Percentiles rank a stretch among this genome's conserved stretches.
phyloP scores from a whole-genome alignment of 192 early-diverging fungal genomes.

The Helicostylum pulchrum region DNA sequence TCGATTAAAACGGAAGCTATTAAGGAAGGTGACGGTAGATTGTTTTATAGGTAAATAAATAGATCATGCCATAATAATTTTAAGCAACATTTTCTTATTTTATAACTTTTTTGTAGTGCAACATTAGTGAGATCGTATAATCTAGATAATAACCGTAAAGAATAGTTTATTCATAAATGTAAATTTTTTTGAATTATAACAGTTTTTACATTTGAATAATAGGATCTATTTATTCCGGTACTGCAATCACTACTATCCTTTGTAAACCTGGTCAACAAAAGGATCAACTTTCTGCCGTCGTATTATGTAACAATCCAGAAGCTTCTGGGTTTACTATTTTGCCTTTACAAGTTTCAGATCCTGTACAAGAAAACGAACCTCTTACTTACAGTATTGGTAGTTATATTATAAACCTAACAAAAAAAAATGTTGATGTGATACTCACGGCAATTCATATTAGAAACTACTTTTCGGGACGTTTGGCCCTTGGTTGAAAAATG shows the following conservation, averaged over 20 bases:
- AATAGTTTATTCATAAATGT: too few species aligned
- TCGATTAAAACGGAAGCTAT: not conserved
- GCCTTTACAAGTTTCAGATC: not conserved
- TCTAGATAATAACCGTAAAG: conserved; percentile 13
- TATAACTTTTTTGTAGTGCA: conserved; percentile 14
- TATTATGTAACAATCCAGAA: conserved; percentile 5
- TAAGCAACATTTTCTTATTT: too few species aligned
- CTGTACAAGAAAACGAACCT: not conserved
- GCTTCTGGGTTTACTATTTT: not conserved
- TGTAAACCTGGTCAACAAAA: not conserved
- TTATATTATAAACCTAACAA: not conserved
- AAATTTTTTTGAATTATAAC: not conserved
- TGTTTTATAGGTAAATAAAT: conserved; percentile 33
- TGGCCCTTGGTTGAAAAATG: conserved; percentile 33
- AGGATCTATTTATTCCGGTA: not conserved
- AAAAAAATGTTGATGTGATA: not conserved
- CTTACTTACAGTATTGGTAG: not conserved
- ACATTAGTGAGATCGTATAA: conserved; percentile 4
- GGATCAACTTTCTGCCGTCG: not conserved
- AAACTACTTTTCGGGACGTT: conserved; percentile 29
- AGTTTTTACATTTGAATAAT: not conserved
- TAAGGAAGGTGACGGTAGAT: conserved; percentile 12
- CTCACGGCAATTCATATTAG: conserved; percentile 8
- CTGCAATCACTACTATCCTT: not conserved
- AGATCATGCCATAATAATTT: not conserved